Conservation (phyloP, 805 yeast species). For the Debaryomyces maramus region DNA sequence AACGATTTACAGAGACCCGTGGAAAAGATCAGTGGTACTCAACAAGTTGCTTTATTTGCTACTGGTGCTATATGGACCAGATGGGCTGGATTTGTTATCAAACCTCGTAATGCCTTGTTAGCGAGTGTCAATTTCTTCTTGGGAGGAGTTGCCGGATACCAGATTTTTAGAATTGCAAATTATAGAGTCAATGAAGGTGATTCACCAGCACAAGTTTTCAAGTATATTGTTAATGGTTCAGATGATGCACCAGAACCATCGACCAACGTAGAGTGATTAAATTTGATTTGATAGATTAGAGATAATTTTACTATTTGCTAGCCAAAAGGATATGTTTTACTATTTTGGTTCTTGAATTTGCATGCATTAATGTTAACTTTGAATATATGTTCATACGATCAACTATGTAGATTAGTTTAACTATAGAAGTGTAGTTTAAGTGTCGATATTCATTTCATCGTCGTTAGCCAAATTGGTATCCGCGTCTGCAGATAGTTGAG, state of each 20-base stretch:
- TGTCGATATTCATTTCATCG: constrained; percentile 13
- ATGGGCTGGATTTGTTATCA: constrained; percentile 89
- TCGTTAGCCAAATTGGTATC: too few species aligned
- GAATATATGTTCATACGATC: constrained; percentile 4
- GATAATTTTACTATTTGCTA: too few species aligned
- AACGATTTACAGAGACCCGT: constrained; percentile 88
- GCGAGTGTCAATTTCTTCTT: constrained; percentile 95
- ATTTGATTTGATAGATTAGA: too few species aligned
- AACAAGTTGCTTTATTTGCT: constrained; percentile 79
- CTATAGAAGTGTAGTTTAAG: neutral
- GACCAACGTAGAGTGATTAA: neutral
- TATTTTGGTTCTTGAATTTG: too few species aligned
- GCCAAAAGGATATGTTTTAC: too few species aligned
- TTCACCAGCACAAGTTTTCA: constrained; percentile 51
- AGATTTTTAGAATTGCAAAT: constrained; percentile 66
- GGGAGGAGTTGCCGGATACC: constrained; percentile 86
- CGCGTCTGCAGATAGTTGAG: too few species aligned
- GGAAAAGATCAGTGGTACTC: constrained; percentile 86
- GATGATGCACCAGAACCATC: constrained; percentile 5
- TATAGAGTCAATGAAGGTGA: constrained; percentile 71
- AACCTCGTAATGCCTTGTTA: constrained; percentile 79
- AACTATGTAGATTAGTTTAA: neutral
- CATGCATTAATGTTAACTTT: constrained; percentile 1
- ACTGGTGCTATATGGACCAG: constrained; percentile 98
- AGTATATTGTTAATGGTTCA: constrained; percentile 59